Percentiles rank a stretch among this genome's conserved stretches.
Conservation (phyloP, 306 rosid species). For the Medicago lupulina region DNA sequence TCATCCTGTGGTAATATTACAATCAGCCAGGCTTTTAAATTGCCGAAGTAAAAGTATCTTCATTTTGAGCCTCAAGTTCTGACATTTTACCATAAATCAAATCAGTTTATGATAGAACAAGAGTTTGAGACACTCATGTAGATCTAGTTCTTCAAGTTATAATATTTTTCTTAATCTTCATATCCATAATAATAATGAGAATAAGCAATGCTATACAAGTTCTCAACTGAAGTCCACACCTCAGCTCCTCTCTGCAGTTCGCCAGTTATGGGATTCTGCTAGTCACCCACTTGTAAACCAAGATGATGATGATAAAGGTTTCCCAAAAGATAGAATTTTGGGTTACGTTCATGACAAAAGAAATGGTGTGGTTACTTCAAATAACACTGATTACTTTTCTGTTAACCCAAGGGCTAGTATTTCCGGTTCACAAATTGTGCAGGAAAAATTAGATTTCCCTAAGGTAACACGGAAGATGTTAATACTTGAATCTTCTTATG, state of each 20-base stretch:
- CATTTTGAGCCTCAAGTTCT: not conserved
- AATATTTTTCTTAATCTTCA: slow-evolving; percentile 44
- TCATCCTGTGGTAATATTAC: slow-evolving; percentile 25
- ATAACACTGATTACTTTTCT: slow-evolving; percentile 40
- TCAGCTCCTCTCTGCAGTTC: slow-evolving; percentile 66
- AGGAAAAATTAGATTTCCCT: slow-evolving; percentile 49
- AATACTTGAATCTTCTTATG: slow-evolving; percentile 46
- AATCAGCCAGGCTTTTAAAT: not conserved
- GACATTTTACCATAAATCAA: not conserved
- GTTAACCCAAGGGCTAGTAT: slow-evolving; percentile 36
- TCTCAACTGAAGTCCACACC: slow-evolving; percentile 55
- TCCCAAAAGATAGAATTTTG: slow-evolving; percentile 46
- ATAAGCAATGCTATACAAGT: slow-evolving; percentile 44
- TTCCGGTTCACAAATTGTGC: slow-evolving; percentile 44
- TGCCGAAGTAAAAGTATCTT: not conserved
- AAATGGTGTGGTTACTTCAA: slow-evolving; percentile 45
- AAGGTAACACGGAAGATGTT: slow-evolving; percentile 61
- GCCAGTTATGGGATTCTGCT: slow-evolving; percentile 77
- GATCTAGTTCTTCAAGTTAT: not conserved
- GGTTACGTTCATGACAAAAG: slow-evolving; percentile 48
- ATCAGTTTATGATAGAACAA: no score
- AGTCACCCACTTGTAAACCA: slow-evolving; percentile 59
- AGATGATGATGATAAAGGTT: slow-evolving; percentile 48
- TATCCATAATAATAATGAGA: slow-evolving; percentile 17
- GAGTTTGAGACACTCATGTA: no score